Evolutionary conservation across 352 stramenopile species (phyloP), one percentile per base, ranked within the genome.

Genomic region (Lagenidium giganteum): DNA sequence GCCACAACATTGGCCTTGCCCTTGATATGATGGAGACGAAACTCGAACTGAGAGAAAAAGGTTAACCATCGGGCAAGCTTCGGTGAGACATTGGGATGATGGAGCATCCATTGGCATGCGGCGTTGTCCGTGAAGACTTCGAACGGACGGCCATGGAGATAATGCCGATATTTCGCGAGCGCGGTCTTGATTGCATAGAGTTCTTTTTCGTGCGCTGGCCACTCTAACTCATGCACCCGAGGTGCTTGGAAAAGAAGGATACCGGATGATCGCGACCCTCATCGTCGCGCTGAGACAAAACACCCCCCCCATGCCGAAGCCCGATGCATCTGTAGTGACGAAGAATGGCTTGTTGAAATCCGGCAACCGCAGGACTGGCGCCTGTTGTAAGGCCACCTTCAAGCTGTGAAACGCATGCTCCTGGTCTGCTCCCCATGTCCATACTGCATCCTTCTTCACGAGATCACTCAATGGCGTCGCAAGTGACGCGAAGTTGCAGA

Each of bases 311-410:
- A n/a, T n/a, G n/a, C n/a, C n/a, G n/a, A n/a, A n/a, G n/a, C n/a
- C n/a, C n/a, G n/a, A n/a, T n/a, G 55, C 51, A 22, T 70, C 60
- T 0, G 49, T 64, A 2, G 41, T 64, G 0, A 64, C 37, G 20
- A 63, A 43, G n/a, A 63, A 70, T 12, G 1, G 21, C 28, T 45
- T 26, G 12, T 36, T 32, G 25, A 48, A 33, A 18, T 54, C 47
- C 4, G 55, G 50, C 17, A 59, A 42, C 7, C 47, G 32, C 8
- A 68, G 42, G 1, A 68, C 38, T 3, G 40, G 37, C 11, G 46
- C 26, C 5, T 53, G 1, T 52, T 72, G 42, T 17, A 65, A 22
- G 18, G 41, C 42, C 17, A 7, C 16, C 23, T 47, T 51, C 9
- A 54, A 14, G 2, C 27, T 20, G 5, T 32, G 2, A 30, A 66